Conservation (phyloP, 768 basidiomycete genomes). For the Gelatoporia subvermispora region DNA sequence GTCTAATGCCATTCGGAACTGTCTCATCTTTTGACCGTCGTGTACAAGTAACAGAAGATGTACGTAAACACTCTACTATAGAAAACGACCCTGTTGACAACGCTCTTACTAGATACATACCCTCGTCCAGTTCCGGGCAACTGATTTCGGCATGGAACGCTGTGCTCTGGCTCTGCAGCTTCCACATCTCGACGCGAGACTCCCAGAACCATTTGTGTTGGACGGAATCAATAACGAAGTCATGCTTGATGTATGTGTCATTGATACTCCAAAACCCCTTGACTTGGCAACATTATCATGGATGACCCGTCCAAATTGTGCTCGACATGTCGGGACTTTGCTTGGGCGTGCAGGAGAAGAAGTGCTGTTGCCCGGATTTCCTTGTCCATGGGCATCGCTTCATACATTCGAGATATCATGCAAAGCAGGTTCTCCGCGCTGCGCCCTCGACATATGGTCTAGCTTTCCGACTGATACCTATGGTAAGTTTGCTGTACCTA, state of each 20-base stretch:
- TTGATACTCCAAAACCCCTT: constrained; percentile 12
- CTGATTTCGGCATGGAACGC: constrained; percentile 24
- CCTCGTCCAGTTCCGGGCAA: constrained; percentile 20
- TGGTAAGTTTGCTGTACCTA: constrained; percentile 9
- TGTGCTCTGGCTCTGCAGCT: constrained; percentile 22
- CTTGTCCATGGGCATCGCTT: constrained; percentile 18
- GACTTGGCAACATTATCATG: constrained; percentile 17
- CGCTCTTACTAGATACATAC: constrained; percentile 11
- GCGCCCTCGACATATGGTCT: constrained; percentile 21
- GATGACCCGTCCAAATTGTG: constrained; percentile 10
- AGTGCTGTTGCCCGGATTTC: constrained; percentile 15
- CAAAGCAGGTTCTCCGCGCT: constrained; percentile 6
- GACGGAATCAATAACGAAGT: not conserved
- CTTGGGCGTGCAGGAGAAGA: constrained; percentile 13
- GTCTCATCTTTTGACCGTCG: constrained; percentile 18
- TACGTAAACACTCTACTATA: constrained; percentile 1
- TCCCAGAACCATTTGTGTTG: constrained; percentile 13
- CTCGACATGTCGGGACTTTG: constrained; percentile 10
- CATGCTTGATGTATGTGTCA: constrained; percentile 14
- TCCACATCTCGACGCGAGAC: constrained; percentile 6
- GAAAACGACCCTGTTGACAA: not conserved
- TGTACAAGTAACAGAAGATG: constrained; percentile 14
- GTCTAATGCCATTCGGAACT: constrained; percentile 13
- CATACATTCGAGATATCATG: constrained; percentile 20
- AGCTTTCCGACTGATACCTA: constrained; percentile 19